Conservation (phyloP, 129 eudicot genomes). For the sunflower (Helianthus annuus) region HanXRQr2.0-SUNRISE NC_035436.2:38834623-38835122, state of each 20-base stretch:
- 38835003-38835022: neutral
- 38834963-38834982: neutral
- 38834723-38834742: too few species aligned
- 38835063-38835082: neutral
- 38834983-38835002: neutral
- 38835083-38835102: neutral
- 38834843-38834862: too few species aligned
- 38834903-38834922: neutral
- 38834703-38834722: too few species aligned
- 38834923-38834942: neutral
- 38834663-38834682: neutral
- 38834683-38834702: too few species aligned
- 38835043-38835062: slow-evolving; percentile 2
- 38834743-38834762: too few species aligned
- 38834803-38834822: too few species aligned
- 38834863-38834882: too few species aligned
- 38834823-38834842: too few species aligned
- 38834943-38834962: neutral
- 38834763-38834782: too few species aligned
- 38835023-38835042: neutral
- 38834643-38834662: too few species aligned
- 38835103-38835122: slow-evolving; percentile 28
- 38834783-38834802: too few species aligned
- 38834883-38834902: neutral
- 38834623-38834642: too few species aligned